Conservation (phyloP, 129 eudicot species). For the Flaveria trinervia region DNA sequence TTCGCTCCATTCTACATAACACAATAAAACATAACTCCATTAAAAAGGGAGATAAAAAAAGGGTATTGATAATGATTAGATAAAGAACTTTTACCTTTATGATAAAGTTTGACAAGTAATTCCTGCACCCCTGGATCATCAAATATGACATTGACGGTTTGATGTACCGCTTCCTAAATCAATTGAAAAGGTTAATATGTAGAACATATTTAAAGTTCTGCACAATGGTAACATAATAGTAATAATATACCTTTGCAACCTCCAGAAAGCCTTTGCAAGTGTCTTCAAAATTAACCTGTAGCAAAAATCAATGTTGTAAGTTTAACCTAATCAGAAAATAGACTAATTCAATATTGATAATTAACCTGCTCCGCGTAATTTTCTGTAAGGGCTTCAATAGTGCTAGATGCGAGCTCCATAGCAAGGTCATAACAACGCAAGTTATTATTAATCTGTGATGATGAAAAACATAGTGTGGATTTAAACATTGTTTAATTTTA, state of each 20-base stretch:
- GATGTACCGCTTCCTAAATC: slow-evolving; percentile 84
- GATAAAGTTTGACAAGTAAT: slow-evolving; percentile 85
- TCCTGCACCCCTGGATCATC: slow-evolving; percentile 99
- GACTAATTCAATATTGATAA: background rate
- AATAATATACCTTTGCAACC: slow-evolving; percentile 79
- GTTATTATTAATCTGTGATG: slow-evolving; percentile 80
- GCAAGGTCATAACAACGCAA: slow-evolving; percentile 96
- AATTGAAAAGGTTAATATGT: slow-evolving; percentile 14
- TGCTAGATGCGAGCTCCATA: slow-evolving; percentile 93
- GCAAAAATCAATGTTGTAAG: slow-evolving; percentile 22
- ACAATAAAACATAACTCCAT: background rate
- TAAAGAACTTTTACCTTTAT: slow-evolving; percentile 52
- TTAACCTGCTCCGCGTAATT: slow-evolving; percentile 91
- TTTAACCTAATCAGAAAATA: slow-evolving; percentile 2
- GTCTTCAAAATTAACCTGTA: slow-evolving; percentile 96
- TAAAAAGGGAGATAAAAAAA: background rate
- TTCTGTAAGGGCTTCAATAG: slow-evolving; percentile 85
- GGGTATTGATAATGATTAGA: background rate
- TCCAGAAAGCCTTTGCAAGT: slow-evolving; percentile 99
- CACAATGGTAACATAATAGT: background rate
- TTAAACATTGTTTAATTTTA: background rate
- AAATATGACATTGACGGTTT: slow-evolving; percentile 88
- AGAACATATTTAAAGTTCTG: background rate
- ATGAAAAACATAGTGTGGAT: slow-evolving; percentile 16
- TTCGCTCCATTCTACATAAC: slow-evolving; percentile 81